These are phyloP conservation scores for Cordyceps fumosorosea DNA, from an alignment of 2,329 filamentous ascomycete genomes.

Conservation along the genomic window DNA sequence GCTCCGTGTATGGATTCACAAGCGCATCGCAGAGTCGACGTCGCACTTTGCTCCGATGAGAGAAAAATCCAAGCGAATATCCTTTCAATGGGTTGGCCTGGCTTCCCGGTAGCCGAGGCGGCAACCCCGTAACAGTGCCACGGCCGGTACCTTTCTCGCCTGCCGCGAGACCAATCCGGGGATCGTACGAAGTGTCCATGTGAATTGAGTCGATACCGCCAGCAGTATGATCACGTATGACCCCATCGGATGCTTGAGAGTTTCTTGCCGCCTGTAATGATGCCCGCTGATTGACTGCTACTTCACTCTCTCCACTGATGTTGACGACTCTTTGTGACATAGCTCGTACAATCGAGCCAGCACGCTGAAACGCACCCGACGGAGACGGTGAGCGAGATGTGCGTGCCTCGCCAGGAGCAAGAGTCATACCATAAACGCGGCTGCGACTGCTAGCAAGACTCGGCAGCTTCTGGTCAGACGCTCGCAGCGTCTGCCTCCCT, in stretches of 20 bases:
- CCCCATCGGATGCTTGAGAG: constrained; percentile 32
- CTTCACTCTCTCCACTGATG: constrained; percentile 84
- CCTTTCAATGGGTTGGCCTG: constrained; percentile 72
- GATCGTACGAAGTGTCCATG: constrained; percentile 45
- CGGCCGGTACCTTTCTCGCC: constrained; percentile 37
- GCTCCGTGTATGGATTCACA: constrained; percentile 81
- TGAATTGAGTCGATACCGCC: constrained; percentile 28
- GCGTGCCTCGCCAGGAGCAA: constrained; percentile 44
- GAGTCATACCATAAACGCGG: constrained; percentile 51
- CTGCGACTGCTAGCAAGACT: constrained; percentile 44
- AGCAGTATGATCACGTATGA: constrained; percentile 20
- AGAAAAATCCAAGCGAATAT: constrained; percentile 77
- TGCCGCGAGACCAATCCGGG: constrained; percentile 38
- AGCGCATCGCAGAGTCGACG: constrained; percentile 73
- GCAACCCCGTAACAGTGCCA: constrained; percentile 16
- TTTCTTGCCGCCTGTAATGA: constrained; percentile 47
- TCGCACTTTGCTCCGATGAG: constrained; percentile 68
- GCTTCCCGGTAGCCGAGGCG: constrained; percentile 15
- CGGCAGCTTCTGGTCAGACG: constrained; percentile 50
- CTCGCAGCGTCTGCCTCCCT: constrained; percentile 46
- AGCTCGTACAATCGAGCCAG: constrained; percentile 68
- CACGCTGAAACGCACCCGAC: constrained; percentile 58
- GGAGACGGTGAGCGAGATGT: constrained; percentile 58
- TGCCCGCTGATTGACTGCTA: constrained; percentile 62
- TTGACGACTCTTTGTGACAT: constrained; percentile 99